Base-by-base conservation (phyloP, 2,329 filamentous ascomycete genomes). In the Sporothrix humicola region DNA sequence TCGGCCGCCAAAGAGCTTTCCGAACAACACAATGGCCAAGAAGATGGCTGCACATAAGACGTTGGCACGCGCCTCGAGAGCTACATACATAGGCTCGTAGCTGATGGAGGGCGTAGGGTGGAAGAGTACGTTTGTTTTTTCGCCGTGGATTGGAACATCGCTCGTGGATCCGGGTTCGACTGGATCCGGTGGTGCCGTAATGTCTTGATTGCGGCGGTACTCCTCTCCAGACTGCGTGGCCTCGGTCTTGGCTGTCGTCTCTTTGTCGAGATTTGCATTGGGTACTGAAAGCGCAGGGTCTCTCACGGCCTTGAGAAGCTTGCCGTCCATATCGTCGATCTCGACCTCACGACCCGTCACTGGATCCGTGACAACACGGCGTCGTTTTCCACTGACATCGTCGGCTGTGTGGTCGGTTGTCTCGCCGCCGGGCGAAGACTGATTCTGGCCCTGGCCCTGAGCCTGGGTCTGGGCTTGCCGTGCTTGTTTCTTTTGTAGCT, bases 81-180 rank as follows among this genome's bases (percentile, higher is more conserved):
- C 82, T 23, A 86, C 88, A 80, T 93, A 98, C 88, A 94, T 97
- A 4, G 95, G 94, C 81, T 97, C 93, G 79, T 94, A 97, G 83
- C 91, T 94, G 77, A 97, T 88, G 0, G 92, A 92, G 0, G 95
- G 95, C 0, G 95, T 98, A 17, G 96, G 95, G 81, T 98, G 95
- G 82, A 98, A 98, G 44, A 98, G 87, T 20, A 98, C 91, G 76
- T 97, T 98, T 3, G 96, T 98, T 87, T 96, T 98, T 80, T 98
- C 95, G 78, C 95, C 95, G 79, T 95, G 93, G 74, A 98, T 97
- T 2, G 96, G 96, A 1, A 98, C 94, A 82, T 98, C 96, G 37
- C 93, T 95, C 0, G 95, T 98, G 48, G 91, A 90, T 31, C 94
- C 93, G 73, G 91, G 87, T 17, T 91, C 90, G 23, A 97, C 86